Conservation (phyloP, 2,329 filamentous ascomycete genomes). For the Penicillium sp. region DNA sequence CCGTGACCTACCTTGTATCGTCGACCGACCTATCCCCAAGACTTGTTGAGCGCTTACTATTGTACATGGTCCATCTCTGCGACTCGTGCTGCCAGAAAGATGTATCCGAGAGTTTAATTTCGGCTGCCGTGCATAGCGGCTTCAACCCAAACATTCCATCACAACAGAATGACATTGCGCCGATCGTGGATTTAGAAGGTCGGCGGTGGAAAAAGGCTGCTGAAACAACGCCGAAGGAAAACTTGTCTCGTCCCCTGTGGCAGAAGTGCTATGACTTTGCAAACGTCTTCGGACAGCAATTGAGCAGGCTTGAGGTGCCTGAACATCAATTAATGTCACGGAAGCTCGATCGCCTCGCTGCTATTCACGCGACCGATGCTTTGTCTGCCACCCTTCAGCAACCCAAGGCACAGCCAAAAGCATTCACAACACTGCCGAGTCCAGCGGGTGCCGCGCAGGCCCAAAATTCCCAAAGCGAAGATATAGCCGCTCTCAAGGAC, state of each 20-base stretch:
- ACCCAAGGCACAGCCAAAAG: not conserved
- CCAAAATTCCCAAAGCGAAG: slow-evolving; percentile 21
- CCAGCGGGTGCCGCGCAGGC: not conserved
- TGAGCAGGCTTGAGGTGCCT: slow-evolving; percentile 26
- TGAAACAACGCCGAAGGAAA: slow-evolving; percentile 19
- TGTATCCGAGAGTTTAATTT: slow-evolving; percentile 35
- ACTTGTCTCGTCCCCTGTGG: slow-evolving; percentile 26
- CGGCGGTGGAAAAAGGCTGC: slow-evolving; percentile 35
- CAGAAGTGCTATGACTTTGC: slow-evolving; percentile 40
- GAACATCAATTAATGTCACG: slow-evolving; percentile 16
- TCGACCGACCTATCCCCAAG: slow-evolving; percentile 32
- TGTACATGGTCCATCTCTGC: slow-evolving; percentile 44
- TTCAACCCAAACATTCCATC: slow-evolving; percentile 33
- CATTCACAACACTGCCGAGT: not conserved
- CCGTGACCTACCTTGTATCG: slow-evolving; percentile 40
- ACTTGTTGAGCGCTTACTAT: slow-evolving; percentile 38
- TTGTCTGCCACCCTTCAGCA: slow-evolving; percentile 25
- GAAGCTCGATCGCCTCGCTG: slow-evolving; percentile 25
- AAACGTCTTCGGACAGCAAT: slow-evolving; percentile 29
- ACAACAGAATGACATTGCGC: slow-evolving; percentile 32
- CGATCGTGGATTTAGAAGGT: slow-evolving; percentile 24
- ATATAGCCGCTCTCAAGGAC: slow-evolving; percentile 30
- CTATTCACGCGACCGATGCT: slow-evolving; percentile 29
- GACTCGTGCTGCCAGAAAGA: slow-evolving; percentile 36
- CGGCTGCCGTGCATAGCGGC: slow-evolving; percentile 40